Evolutionary conservation across 768 basidiomycete species (phyloP).

Genomic region (Kwoniella pini): DNA sequence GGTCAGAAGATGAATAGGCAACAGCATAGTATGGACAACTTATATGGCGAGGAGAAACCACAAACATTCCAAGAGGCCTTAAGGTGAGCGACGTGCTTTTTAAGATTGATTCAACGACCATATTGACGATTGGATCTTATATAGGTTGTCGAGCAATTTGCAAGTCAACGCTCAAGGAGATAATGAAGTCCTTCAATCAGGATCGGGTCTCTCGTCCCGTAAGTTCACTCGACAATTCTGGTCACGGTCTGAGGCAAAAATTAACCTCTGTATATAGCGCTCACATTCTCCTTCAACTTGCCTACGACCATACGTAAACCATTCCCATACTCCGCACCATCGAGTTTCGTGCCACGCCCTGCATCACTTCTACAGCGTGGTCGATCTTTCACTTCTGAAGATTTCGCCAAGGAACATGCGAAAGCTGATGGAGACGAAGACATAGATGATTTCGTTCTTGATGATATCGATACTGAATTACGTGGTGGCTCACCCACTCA

Average conservation of each 20-base stretch:
- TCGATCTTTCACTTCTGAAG: slow-evolving; percentile 49
- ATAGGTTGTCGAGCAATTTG: slow-evolving; percentile 29
- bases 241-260: too few relatives aligned
- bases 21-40: slow-evolving; percentile 32
- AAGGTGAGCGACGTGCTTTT: slow-evolving; percentile 20
- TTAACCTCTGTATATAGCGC: slow-evolving; percentile 4
- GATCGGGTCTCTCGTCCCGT: slow-evolving; percentile 34
- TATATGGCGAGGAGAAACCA: slow-evolving; percentile 20
- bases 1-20: slow-evolving; percentile 31
- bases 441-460: slow-evolving; percentile 15
- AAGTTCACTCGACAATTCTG: slow-evolving; percentile 12
- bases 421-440: background rate
- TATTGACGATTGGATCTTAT: background rate
- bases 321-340: slow-evolving; percentile 21
- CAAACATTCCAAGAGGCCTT: slow-evolving; percentile 29
- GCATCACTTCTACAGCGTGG: slow-evolving; percentile 46
- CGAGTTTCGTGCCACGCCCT: slow-evolving; percentile 17
- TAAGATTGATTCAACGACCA: background rate
- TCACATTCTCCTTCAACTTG: slow-evolving; percentile 32
- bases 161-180: slow-evolving; percentile 27
- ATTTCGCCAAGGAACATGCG: slow-evolving; percentile 34
- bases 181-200: slow-evolving; percentile 21
- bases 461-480: slow-evolving; percentile 12
- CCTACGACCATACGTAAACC: slow-evolving; percentile 15
- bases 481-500: background rate